Evolutionary conservation across 805 yeast genomes (phyloP).

Genomic region (Candida maesae): DNA sequence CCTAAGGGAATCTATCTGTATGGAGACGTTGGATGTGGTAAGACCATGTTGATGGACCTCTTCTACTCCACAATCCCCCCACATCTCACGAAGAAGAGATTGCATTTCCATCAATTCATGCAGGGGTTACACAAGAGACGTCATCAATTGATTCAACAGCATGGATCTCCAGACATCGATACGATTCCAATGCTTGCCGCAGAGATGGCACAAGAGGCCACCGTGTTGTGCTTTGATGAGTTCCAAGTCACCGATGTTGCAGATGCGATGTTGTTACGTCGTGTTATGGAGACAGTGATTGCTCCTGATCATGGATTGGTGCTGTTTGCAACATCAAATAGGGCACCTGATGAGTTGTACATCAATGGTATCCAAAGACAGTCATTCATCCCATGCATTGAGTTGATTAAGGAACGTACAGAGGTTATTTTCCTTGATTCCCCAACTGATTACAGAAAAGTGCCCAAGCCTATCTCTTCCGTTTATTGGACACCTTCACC

Average conservation of each 20-base stretch:
- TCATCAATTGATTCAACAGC: conserved; percentile 64
- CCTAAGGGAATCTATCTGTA: conserved; percentile 88
- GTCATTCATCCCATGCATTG: conserved; percentile 89
- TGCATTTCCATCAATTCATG: conserved; percentile 98
- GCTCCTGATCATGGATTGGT: conserved; percentile 78
- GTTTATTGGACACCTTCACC: conserved; percentile 74
- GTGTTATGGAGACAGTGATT: conserved; percentile 64
- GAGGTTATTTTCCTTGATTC: conserved; percentile 79
- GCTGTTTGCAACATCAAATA: conserved; percentile 88
- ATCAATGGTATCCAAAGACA: conserved; percentile 92
- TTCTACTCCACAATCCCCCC: conserved; percentile 81
- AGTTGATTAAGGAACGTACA: conserved; percentile 66
- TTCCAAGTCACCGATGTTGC: conserved; percentile 98
- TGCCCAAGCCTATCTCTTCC: conserved; percentile 76
- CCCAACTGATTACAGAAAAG: conserved; percentile 90
- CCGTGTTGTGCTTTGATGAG: conserved; percentile 91
- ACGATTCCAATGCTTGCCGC: conserved; percentile 81
- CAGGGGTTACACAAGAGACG: conserved; percentile 85
- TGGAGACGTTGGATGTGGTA: conserved; percentile 99
- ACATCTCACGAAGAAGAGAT: conserved; percentile 70
- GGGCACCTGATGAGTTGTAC: conserved; percentile 92
- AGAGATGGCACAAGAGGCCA: conserved; percentile 71
- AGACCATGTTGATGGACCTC: conserved; percentile 96
- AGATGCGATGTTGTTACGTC: conserved; percentile 91
- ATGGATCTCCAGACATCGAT: conserved; percentile 67